Percentiles rank a stretch among this genome's conserved stretches.
Evolutionary conservation across 2,329 filamentous ascomycete genomes (phyloP).

Genomic region (Neocatenulostroma microsporum): DNA sequence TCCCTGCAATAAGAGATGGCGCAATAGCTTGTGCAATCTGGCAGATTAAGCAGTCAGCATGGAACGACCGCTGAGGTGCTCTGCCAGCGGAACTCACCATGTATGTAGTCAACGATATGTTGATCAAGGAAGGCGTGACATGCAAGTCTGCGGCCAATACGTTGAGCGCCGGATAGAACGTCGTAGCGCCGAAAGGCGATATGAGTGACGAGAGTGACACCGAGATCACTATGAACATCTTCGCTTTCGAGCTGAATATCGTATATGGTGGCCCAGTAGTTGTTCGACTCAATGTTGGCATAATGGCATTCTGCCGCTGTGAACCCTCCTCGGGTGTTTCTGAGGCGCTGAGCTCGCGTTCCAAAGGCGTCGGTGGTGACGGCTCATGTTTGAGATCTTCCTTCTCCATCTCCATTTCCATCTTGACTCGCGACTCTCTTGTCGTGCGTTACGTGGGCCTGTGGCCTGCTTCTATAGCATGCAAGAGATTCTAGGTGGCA

Average conservation of each 20-base stretch:
- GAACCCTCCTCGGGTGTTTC: no score
- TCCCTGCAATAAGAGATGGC: conserved; percentile 22
- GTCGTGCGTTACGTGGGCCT: no score
- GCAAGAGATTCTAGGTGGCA: no score
- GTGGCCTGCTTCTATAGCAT: no score
- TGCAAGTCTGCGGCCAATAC: conserved; percentile 42
- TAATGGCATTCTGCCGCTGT: no score
- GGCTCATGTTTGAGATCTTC: no score
- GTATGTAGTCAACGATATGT: conserved; percentile 51
- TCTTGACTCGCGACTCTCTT: no score
- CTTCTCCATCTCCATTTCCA: no score
- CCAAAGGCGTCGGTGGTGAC: no score
- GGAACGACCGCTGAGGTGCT: no score
- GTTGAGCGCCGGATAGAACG: conserved; percentile 49
- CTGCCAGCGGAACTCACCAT: conserved; percentile 33
- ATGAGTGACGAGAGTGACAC: conserved; percentile 23
- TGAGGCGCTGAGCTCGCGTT: no score
- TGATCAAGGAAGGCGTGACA: conserved; percentile 38
- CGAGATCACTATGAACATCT: conserved; percentile 21
- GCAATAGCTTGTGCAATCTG: conserved; percentile 46
- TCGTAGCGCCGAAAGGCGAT: conserved; percentile 31
- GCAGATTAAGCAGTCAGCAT: conserved; percentile 2
- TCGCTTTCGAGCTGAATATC: conserved; percentile 20
- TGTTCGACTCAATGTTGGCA: conserved; percentile 9
- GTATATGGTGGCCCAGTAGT: conserved; percentile 20